Percentiles rank a stretch among this genome's conserved stretches.
Evolutionary conservation across 345 rosid species (phyloP).

Genomic region (Moringa oleifera): DNA sequence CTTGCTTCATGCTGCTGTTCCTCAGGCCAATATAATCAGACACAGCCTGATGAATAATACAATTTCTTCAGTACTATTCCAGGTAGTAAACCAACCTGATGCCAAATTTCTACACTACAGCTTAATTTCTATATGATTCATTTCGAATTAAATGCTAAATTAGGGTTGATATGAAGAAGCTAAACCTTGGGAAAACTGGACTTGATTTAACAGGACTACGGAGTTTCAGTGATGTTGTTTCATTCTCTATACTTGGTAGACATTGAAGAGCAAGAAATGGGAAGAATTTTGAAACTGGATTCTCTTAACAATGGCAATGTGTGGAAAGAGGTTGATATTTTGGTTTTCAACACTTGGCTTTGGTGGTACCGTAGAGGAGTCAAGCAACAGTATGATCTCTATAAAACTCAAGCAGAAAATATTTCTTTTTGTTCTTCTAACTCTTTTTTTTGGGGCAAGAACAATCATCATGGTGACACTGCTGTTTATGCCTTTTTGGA

Average conservation of each 20-base stretch:
- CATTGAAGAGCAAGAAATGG: constrained; percentile 33
- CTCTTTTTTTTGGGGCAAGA: neutral
- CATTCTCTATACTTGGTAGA: constrained; percentile 44
- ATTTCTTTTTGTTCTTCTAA: neutral
- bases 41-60: constrained; percentile 9
- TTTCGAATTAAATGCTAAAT: neutral
- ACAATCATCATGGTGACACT: no score
- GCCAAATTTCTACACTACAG: no score
- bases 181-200: neutral
- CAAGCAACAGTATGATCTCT: constrained; percentile 44
- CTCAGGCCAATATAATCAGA: constrained; percentile 24
- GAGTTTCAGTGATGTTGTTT: constrained; percentile 35
- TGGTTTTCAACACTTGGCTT: constrained; percentile 65
- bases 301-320: constrained; percentile 35
- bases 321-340: constrained; percentile 51
- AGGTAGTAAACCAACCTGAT: constrained; percentile 33
- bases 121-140: neutral
- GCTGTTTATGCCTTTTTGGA: neutral
- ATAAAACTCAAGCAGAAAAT: neutral
- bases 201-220: constrained; percentile 38
- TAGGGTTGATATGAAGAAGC: neutral
- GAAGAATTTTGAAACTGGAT: constrained; percentile 53
- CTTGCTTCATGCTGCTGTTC: constrained; percentile 50
- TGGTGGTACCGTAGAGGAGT: constrained; percentile 67
- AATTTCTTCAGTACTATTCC: constrained; percentile 25